phyloP scores from a whole-genome alignment of 2,329 filamentous ascomycete species.

The Clarireedia sp. region DNA sequence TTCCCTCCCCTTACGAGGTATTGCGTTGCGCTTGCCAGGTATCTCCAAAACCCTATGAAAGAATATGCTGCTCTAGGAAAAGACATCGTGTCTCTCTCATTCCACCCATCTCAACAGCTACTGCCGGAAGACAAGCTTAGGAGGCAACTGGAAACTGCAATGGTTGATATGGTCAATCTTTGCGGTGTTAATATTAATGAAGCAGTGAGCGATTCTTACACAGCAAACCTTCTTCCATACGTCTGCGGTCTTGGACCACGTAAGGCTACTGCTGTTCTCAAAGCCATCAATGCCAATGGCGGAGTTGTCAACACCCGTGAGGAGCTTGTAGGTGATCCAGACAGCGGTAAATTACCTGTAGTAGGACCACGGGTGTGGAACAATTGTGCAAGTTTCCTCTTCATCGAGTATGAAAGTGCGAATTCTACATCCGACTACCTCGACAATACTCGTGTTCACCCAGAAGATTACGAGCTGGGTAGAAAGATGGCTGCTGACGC shows the following conservation, averaged over 20 bases:
- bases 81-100: conserved; percentile 77
- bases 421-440: conserved; percentile 81
- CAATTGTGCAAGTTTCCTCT: conserved; percentile 94
- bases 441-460: conserved; percentile 94
- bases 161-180: conserved; percentile 98
- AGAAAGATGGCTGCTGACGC: conserved; percentile 98
- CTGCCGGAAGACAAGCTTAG: conserved; percentile 80
- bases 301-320: conserved; percentile 76
- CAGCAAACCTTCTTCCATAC: conserved; percentile 82
- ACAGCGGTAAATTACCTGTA: conserved; percentile 67
- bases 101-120: conserved; percentile 84
- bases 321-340: conserved; percentile 82
- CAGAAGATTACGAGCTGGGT: conserved; percentile 95
- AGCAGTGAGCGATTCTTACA: conserved; percentile 71
- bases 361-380: conserved; percentile 89
- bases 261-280: conserved; percentile 78
- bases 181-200: conserved; percentile 95
- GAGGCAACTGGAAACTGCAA: conserved; percentile 84
- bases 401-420: conserved; percentile 77
- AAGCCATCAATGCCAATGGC: conserved; percentile 86
- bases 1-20: conserved; percentile 75
- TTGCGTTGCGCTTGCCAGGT: conserved; percentile 80
- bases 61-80: conserved; percentile 90
- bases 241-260: conserved; percentile 85
- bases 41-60: conserved; percentile 91